Evolutionary conservation across 2,329 filamentous ascomycete species (phyloP), one percentile per base, ranked within the genome.

Genomic region (Xylaria digitata): DNA sequence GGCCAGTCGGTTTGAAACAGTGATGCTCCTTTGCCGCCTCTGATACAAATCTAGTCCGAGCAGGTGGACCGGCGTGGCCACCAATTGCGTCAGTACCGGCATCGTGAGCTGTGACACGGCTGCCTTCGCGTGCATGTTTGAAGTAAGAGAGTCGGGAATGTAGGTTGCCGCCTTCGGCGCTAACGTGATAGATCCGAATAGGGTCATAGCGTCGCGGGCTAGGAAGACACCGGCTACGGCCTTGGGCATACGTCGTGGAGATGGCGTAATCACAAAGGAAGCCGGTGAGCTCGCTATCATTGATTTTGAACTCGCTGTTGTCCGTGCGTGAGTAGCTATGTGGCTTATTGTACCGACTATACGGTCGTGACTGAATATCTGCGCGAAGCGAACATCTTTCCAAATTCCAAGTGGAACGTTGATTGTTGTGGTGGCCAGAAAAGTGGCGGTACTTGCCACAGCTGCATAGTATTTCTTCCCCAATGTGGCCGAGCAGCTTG

Each of bases 371-470:
- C 54, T 57, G 42, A 57, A 57, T 46, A 57, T 46, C 54, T 57
- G 54, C 7, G 54, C 54, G 23, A 46, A 57, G 23, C 54, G 40
- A 26, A 57, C 9, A 26, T 57, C 54, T 17, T 57, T 57, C 54
- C 54, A 57, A 15, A 46, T 57, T 15, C 54, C 54, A 19, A 57
- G 54, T 21, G 54, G 54, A 19, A 57, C 54, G 26, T 57, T 57
- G 54, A 57, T 46, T 46, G 42, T 26, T 32, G 54, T 57, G 6
- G 54, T 57, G 26, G 54, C 54, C 42, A 46, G 42, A 45, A 57
- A 57, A 7, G 54, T 57, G 15, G 23, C 7, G 15, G 54, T 32
- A n/a, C 40, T 57, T 7, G 40, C 54, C 40, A 8, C 54, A 46
- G 54, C 42, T 21, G 42, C 13, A 5, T 57, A 46, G 54, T 57